Conservation (phyloP, 2,329 filamentous ascomycete genomes). For the Colletotrichum sp. region DNA sequence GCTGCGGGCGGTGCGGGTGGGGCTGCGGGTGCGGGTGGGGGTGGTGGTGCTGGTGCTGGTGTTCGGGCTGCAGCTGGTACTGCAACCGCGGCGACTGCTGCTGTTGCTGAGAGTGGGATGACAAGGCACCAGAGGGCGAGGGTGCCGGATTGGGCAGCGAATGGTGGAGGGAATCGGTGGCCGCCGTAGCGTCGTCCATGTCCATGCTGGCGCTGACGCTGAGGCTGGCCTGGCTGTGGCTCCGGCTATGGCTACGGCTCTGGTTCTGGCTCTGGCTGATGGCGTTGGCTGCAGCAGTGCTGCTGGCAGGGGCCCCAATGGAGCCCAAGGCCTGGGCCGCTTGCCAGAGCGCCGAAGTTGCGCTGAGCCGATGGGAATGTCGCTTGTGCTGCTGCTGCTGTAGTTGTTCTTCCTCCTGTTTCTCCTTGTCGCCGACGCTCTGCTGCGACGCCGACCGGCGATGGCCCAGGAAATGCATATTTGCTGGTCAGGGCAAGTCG, state of each 20-base stretch:
- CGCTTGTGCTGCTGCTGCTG: conserved; percentile 8
- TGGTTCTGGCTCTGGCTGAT: conserved; percentile 6
- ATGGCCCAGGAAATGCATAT: conserved; percentile 18
- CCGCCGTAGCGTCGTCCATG: conserved; percentile 20
- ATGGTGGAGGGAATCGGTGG: neutral
- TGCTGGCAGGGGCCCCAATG: conserved; percentile 13
- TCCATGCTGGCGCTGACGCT: conserved; percentile 14
- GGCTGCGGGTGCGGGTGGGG: too few relatives aligned
- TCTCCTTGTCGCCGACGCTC: conserved; percentile 11
- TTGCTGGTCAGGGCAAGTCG: neutral
- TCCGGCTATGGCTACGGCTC: conserved; percentile 10
- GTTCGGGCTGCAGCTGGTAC: neutral
- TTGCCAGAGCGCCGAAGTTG: conserved; percentile 16
- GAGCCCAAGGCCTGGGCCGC: conserved; percentile 16
- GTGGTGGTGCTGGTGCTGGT: neutral
- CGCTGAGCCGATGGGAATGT: conserved; percentile 3
- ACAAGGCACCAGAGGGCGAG: neutral
- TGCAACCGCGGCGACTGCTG: neutral
- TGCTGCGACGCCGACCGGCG: conserved; percentile 16
- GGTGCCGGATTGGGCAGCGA: conserved; percentile 9
- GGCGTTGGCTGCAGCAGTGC: conserved; percentile 9
- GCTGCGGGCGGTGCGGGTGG: too few relatives aligned
- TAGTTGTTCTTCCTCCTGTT: conserved; percentile 5
- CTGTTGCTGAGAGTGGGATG: neutral
- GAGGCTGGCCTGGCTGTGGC: conserved; percentile 17